Evolutionary conservation across 2,329 filamentous ascomycete species (phyloP), one percentile per base, ranked within the genome.

Genomic region (Zymoseptoria brevis): DNA sequence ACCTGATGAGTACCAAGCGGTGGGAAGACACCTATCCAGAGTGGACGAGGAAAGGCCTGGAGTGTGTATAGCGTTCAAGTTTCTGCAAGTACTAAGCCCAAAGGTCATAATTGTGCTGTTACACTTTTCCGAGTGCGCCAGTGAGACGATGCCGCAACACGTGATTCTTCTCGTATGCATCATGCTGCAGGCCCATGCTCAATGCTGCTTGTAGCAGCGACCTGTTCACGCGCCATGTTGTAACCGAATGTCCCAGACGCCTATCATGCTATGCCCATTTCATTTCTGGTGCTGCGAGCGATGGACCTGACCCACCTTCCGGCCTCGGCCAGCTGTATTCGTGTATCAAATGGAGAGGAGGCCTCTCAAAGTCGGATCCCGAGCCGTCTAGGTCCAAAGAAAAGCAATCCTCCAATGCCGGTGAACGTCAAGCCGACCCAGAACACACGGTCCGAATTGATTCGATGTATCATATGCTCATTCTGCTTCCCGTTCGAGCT

Each of bases 381-480:
- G 62, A 74, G 67, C 58, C 71, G 69, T 54, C 72, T 64, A 8
- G 72, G 72, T 6, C 72, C 72, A 65, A 76, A 77, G 69, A 79
- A 81, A 55, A 81, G 67, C 41, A 80, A 53, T 1, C 77, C 75
- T 21, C 80, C 79, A 11, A 78, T 65, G 1, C 76, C 76, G 2
- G 78, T 81, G 65, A 80, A 69, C 51, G 73, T 72, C 8, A 80
- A 61, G 0, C 79, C 80, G 22, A 78, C 73, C 77, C 79, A 82
- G 78, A 79, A 81, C 70, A 77, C 73, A 16, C 72, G 67, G 56
- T 80, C 77, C 0, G 77, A 73, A 61, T 75, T 72, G 54, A 75
- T 70, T 21, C 72, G 68, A 22, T 72, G 67, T 35, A 73, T 71
- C 19, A 76, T 60, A 21, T 56, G 57, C 5, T 70, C 68, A 19